Conservation (phyloP, 1,284 basidiomycete species). For the Cutaneotrichosporon cutaneum region DNA sequence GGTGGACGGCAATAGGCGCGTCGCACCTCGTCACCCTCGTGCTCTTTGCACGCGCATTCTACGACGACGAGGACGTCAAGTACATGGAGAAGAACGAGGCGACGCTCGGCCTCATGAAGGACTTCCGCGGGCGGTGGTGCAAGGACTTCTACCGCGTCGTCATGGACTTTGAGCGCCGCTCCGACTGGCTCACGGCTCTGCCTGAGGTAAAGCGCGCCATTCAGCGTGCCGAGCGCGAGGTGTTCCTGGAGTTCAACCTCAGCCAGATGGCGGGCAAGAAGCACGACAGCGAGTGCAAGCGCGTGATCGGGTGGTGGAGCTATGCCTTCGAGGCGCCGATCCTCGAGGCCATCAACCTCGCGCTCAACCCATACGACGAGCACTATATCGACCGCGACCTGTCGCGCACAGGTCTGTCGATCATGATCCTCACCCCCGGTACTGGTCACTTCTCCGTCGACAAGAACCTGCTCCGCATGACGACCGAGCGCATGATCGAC, state of each 20-base stretch:
- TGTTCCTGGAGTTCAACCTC: constrained; percentile 77
- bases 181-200: constrained; percentile 83
- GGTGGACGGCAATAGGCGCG: constrained; percentile 77
- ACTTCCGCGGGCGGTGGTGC: constrained; percentile 75
- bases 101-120: constrained; percentile 66
- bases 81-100: constrained; percentile 56
- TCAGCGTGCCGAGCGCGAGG: constrained; percentile 82
- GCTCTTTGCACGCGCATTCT: constrained; percentile 90
- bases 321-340: constrained; percentile 86
- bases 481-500: constrained; percentile 92
- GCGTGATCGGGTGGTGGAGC: constrained; percentile 50
- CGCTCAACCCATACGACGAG: constrained; percentile 87
- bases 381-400: constrained; percentile 96
- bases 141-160: constrained; percentile 97
- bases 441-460: constrained; percentile 92
- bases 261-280: constrained; percentile 43
- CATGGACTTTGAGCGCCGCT: constrained; percentile 82
- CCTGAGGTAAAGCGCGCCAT: constrained; percentile 83
- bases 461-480: constrained; percentile 84
- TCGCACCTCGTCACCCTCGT: constrained; percentile 94
- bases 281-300: constrained; percentile 35
- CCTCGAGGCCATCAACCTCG: constrained; percentile 90
- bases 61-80: constrained; percentile 76
- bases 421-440: constrained; percentile 87
- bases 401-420: constrained; percentile 82